Base-by-base conservation (phyloP, 768 basidiomycete genomes). In the Hygrophoropsis aurantiaca region DNA sequence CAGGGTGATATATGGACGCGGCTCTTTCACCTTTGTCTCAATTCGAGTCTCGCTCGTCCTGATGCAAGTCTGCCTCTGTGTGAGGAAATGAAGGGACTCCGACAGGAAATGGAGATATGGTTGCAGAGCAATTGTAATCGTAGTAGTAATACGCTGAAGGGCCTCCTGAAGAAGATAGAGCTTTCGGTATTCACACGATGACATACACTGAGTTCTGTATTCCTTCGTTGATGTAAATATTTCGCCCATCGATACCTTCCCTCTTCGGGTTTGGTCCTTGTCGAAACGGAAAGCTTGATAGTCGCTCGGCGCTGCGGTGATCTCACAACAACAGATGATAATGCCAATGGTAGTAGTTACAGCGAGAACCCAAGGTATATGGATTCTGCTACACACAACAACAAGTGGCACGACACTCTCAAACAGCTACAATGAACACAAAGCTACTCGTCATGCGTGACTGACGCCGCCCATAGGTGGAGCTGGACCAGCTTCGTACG, bases 61-160 rank as follows among this genome's bases (percentile, higher is more conserved):
- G 80, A 81, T 43, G 77, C 79, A 15, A 62, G 72, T 13, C 62
- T 97, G 35, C 95, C 95, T 0, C 72, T 97, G 27, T 79, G 76
- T 41, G 76, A 82, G 40, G 84, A 88, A 65, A 64, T 98, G 42
- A 74, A 61, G 1, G 69, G 49, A 23, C 53, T 97, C 11, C 74
- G 94, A 52, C 67, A 53, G 26, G 87, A 94, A 64, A 93, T 99
- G 85, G 92, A 97, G 70, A 54, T 52, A 13, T 97, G 92, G 93
- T 62, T 99, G 48, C 79, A 85, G 61, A 77, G 74, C 15, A 94
- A 95, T 61, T 93, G 93, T 57, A 90, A 90, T 62, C 84, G 91
- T 64, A 83, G 83, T 41, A 87, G 84, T 56, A 84, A 83, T 53
- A 87, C 84, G 13, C 68, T 93, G 55, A 91, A 90, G 64, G 86